Evolutionary conservation across 495 filamentous ascomycete species (phyloP), one percentile per base, ranked within the genome.

Genomic region (Rostrohypoxylon terebratum): DNA sequence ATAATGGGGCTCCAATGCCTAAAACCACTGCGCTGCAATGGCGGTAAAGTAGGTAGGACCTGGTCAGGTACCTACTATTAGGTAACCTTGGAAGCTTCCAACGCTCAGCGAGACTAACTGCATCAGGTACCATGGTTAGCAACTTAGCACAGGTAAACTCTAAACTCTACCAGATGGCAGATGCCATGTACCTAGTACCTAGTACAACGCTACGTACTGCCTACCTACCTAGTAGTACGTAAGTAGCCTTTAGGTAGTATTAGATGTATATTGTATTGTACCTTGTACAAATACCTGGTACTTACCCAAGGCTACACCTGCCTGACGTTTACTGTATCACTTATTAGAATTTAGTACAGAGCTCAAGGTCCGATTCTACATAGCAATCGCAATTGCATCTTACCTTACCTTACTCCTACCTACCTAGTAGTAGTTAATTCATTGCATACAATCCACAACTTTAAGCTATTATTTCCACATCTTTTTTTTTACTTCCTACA

Each of bases 291-390:
- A n/a, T n/a, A n/a, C n/a, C n/a, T n/a, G n/a, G 50, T 54, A 55
- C 51, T n/a, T 55, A 34, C 51, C 21, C 21, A n/a, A 80, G 79
- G 78, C 79, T 81, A 68, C 77, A 79, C 68, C 60, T 68, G 67
- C 74, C 79, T 80, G 77, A 81, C 79, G 79, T 74, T 74, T 65
- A 38, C 34, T 38, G 34, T 38, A 40, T 63, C 42, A 44, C 36
- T 9, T 10, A 9, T 28, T 4, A 28, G 18, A n/a, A n/a, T n/a
- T 11, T 25, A 14, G 10, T 44, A 38, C 23, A 60, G 51, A 72
- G 65, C 60, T 62, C 54, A 63, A 60, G 38, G 40, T 74, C 64
- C 34, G 59, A 58, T 61, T 63, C 50, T 16, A 42, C n/a, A n/a
- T n/a, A 54, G 33, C 25, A 51, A 40, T 45, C 48, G 53, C 51